phyloP scores from a whole-genome alignment of 306 rosid species.

The Ammopiptanthus mongolicus region DNA sequence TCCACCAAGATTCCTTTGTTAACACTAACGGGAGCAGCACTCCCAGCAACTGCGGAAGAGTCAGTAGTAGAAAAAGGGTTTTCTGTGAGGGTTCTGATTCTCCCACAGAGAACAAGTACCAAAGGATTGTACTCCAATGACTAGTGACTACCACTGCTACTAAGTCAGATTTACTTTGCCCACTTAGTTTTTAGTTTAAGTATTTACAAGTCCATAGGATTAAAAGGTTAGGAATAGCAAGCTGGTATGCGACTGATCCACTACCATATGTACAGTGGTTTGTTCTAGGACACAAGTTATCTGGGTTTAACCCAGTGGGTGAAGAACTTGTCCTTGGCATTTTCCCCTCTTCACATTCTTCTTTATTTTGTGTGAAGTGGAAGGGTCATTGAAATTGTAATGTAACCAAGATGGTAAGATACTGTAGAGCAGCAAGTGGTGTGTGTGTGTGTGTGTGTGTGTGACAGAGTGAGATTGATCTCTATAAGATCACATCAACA shows the following conservation, averaged over 20 bases:
- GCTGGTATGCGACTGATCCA: conserved; percentile 49
- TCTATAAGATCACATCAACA: conserved; percentile 40
- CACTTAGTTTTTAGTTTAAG: conserved; percentile 27
- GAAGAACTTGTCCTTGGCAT: conserved; percentile 32
- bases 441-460: conserved; percentile 1
- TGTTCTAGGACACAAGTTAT: conserved; percentile 36
- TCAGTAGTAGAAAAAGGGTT: conserved; percentile 70
- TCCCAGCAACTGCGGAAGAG: conserved; percentile 43
- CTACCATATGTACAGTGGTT: conserved; percentile 63
- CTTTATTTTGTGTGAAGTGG: conserved; percentile 45
- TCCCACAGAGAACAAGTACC: conserved; percentile 67
- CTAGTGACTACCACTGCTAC: conserved; percentile 10
- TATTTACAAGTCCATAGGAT: conserved; percentile 36
- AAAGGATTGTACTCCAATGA: conserved; percentile 66
- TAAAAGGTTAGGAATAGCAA: conserved; percentile 18
- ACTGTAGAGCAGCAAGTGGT: conserved; percentile 26
- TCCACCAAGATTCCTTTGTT: conserved; percentile 51
- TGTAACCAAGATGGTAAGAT: conserved; percentile 36
- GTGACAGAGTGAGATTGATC: conserved; percentile 24
- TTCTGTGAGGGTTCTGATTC: conserved; percentile 55
- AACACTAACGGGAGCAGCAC: conserved; percentile 29
- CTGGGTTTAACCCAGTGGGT: conserved; percentile 27
- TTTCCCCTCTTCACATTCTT: conserved; percentile 42
- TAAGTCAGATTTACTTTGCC: conserved; percentile 23
- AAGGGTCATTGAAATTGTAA: conserved; percentile 38